A percentile compares a stretch with the other conserved stretches of the same genome.
Conservation (phyloP, 2,329 filamentous ascomycete species). For the Apiospora aurea region DNA sequence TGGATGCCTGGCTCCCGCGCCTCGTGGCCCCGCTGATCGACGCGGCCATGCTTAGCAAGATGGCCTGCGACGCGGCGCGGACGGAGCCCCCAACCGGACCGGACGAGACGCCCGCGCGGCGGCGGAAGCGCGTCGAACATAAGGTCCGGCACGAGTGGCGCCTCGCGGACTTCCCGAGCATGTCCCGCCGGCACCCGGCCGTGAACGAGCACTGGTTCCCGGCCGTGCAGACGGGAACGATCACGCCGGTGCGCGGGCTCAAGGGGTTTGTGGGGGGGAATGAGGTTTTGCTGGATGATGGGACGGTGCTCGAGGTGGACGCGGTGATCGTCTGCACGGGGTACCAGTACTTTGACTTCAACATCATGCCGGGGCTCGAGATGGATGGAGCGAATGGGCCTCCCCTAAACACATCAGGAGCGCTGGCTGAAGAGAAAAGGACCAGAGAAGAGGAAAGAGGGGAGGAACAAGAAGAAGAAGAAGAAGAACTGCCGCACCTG, state of each 20-base stretch:
- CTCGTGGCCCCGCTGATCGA: slow-evolving; percentile 29
- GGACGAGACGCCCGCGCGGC: not conserved
- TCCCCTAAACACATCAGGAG: slow-evolving; percentile 27
- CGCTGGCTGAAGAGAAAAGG: not conserved
- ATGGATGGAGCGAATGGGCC: slow-evolving; percentile 33
- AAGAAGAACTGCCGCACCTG: slow-evolving; percentile 24
- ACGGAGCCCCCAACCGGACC: slow-evolving; percentile 25
- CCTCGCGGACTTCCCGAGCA: slow-evolving; percentile 31
- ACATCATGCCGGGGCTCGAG: slow-evolving; percentile 35
- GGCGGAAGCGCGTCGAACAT: slow-evolving; percentile 26
- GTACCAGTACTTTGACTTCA: slow-evolving; percentile 32
- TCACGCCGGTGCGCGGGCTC: slow-evolving; percentile 32
- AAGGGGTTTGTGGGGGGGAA: slow-evolving; percentile 31
- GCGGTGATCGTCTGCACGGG: slow-evolving; percentile 36
- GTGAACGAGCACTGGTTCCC: slow-evolving; percentile 36
- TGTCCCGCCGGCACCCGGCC: slow-evolving; percentile 31
- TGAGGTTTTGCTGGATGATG: slow-evolving; percentile 31
- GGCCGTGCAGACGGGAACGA: slow-evolving; percentile 29
- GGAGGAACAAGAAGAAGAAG: not conserved
- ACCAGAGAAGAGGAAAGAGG: not conserved
- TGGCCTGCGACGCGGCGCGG: slow-evolving; percentile 33
- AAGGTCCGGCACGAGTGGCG: slow-evolving; percentile 32
- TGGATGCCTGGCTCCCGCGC: slow-evolving; percentile 32
- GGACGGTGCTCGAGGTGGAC: slow-evolving; percentile 31
- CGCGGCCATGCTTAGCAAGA: slow-evolving; percentile 31